Percentiles rank a stretch among this genome's conserved stretches.
phyloP scores from a whole-genome alignment of 108 stramenopile species.

The Cyclotella sp. region DNA sequence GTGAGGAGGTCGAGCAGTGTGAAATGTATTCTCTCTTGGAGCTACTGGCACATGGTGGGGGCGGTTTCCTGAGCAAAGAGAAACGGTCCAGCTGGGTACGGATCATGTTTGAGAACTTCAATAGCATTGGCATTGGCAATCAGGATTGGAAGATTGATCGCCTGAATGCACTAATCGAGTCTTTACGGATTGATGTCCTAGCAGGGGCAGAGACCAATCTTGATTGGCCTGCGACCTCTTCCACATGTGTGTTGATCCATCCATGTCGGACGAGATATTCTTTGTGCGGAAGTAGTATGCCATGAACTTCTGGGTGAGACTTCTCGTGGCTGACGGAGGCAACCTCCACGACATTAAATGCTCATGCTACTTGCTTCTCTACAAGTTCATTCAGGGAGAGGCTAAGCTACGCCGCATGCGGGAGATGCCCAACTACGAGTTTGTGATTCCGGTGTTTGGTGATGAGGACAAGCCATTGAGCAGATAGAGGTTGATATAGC shows the following conservation, averaged over 20 bases:
- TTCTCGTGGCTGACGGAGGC: background rate
- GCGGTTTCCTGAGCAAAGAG: background rate
- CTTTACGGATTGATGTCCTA: background rate
- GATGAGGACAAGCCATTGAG: background rate
- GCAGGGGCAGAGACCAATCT: background rate
- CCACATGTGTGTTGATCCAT: background rate
- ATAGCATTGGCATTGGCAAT: conserved; percentile 6
- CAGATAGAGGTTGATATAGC: too few relatives aligned
- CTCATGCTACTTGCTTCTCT: background rate
- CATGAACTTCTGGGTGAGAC: too few relatives aligned
- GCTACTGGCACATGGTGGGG: conserved; percentile 1
- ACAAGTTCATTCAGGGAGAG: background rate
- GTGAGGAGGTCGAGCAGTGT: background rate
- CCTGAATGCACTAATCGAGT: background rate
- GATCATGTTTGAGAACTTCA: conserved; percentile 19
- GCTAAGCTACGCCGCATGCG: background rate
- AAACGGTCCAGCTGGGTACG: background rate
- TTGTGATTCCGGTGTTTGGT: background rate
- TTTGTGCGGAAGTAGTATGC: background rate
- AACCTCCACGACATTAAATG: background rate
- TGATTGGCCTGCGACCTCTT: conserved; percentile 1
- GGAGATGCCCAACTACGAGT: background rate
- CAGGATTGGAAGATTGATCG: conserved; percentile 8
- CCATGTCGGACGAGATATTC: background rate
- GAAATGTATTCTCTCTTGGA: conserved; percentile 1